Conservation (phyloP, 768 basidiomycete species). For the Porphyrellus cyaneotinctus region DNA sequence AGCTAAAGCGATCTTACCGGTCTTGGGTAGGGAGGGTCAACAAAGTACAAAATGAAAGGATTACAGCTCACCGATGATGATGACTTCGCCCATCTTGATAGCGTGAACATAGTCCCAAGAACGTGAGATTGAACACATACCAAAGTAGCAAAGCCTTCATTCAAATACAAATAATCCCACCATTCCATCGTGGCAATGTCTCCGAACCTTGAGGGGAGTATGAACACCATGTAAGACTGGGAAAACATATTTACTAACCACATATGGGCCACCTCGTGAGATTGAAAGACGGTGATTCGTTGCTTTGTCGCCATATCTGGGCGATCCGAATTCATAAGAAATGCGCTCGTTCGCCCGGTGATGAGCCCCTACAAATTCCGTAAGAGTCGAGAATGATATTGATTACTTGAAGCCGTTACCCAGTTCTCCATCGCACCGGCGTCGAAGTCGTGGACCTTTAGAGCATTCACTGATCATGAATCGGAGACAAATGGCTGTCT, state of each 20-base stretch:
- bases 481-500: constrained; percentile 20
- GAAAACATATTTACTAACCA: constrained; percentile 41
- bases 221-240: not conserved
- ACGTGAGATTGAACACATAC: constrained; percentile 37
- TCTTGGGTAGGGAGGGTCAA: constrained; percentile 37
- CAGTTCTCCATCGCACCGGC: constrained; percentile 94
- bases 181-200: constrained; percentile 92
- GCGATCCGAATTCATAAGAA: constrained; percentile 74
- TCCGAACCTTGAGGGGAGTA: constrained; percentile 59
- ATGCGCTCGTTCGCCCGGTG: constrained; percentile 79
- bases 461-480: not conserved
- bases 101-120: not conserved
- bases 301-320: constrained; percentile 73
- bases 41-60: not conserved
- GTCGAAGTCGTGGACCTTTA: constrained; percentile 80
- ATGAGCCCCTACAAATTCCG: constrained; percentile 63
- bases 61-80: constrained; percentile 58
- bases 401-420: constrained; percentile 32
- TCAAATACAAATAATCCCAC: constrained; percentile 84
- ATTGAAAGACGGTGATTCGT: constrained; percentile 69
- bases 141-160: constrained; percentile 87
- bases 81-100: constrained; percentile 79
- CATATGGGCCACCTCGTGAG: constrained; percentile 87
- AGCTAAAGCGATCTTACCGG: constrained; percentile 40
- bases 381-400: constrained; percentile 2